These are phyloP conservation scores for Ophiostoma sp. DNA, from an alignment of 2,329 filamentous ascomycete genomes.

Conservation along the genomic window DNA sequence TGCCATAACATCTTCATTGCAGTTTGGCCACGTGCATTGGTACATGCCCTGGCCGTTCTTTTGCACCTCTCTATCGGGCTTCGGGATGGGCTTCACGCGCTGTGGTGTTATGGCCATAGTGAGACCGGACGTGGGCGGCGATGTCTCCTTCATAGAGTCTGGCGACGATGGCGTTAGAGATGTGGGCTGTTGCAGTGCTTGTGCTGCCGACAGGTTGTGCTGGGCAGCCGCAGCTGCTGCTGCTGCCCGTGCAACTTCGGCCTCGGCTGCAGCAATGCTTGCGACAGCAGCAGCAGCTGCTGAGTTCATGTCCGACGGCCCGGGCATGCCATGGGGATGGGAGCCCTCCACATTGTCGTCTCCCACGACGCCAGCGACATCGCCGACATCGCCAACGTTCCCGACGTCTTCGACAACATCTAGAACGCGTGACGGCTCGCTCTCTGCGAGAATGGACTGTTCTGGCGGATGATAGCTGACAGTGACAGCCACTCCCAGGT, in stretches of 20 bases:
- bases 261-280: conserved; percentile 16
- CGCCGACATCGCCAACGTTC: neutral
- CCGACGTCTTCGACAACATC: neutral
- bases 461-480: conserved; percentile 24
- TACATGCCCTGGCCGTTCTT: conserved; percentile 71
- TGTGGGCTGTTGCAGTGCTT: neutral
- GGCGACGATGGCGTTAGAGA: conserved; percentile 22
- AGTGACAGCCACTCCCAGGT: conserved; percentile 24
- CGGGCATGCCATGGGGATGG: conserved; percentile 5
- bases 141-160: conserved; percentile 29
- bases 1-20: conserved; percentile 55
- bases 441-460: conserved; percentile 25
- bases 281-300: conserved; percentile 22
- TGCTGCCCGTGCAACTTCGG: conserved; percentile 12
- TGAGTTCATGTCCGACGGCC: conserved; percentile 21
- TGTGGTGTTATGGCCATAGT: neutral
- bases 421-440: conserved; percentile 22
- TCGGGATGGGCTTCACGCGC: conserved; percentile 52
- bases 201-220: neutral
- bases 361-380: conserved; percentile 6
- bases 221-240: neutral
- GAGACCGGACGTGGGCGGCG: conserved; percentile 28
- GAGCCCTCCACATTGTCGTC: neutral
- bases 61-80: conserved; percentile 51
- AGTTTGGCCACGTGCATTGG: conserved; percentile 66